phyloP scores from a whole-genome alignment of 2,329 filamentous ascomycete species.

The Diaporthe longicolla region DNA sequence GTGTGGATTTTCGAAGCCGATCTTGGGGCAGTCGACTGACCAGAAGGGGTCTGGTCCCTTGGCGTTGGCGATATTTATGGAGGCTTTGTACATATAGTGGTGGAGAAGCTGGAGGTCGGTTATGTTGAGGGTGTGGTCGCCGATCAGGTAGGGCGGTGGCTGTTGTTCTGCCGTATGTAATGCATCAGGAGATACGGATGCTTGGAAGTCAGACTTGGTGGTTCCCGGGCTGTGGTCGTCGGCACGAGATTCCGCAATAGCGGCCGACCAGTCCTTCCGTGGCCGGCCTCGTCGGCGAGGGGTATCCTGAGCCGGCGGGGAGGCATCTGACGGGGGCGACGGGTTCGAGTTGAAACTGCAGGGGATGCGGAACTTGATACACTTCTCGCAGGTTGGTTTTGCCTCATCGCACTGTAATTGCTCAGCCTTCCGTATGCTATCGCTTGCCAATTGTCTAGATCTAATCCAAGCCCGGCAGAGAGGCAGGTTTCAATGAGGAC shows the following conservation, averaged over 20 bases:
- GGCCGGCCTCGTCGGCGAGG: slow-evolving; percentile 17
- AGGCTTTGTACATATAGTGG: slow-evolving; percentile 45
- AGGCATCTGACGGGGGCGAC: slow-evolving; percentile 11
- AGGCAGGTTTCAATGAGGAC: too few relatives aligned
- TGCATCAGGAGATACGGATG: not conserved
- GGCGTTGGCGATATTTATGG: slow-evolving; percentile 43
- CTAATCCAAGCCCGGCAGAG: not conserved
- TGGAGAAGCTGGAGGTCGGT: slow-evolving; percentile 48
- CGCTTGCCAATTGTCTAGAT: not conserved
- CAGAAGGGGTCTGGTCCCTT: slow-evolving; percentile 37
- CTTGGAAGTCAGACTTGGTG: not conserved
- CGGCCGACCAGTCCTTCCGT: slow-evolving; percentile 19
- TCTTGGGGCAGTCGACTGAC: slow-evolving; percentile 44
- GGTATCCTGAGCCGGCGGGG: not conserved
- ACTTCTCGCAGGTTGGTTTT: slow-evolving; percentile 29
- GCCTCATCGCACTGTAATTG: slow-evolving; percentile 31
- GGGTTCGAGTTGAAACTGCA: slow-evolving; percentile 30
- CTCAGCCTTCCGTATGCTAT: not conserved
- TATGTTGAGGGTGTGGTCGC: slow-evolving; percentile 40
- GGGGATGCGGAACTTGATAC: slow-evolving; percentile 32
- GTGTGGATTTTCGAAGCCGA: slow-evolving; percentile 47
- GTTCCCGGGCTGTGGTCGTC: not conserved
- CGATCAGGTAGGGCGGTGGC: slow-evolving; percentile 10
- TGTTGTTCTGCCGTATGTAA: not conserved
- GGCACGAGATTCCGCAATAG: not conserved